Conservation (phyloP, 2,329 filamentous ascomycete species). For the Magnaporthiopsis rhizophila region DNA sequence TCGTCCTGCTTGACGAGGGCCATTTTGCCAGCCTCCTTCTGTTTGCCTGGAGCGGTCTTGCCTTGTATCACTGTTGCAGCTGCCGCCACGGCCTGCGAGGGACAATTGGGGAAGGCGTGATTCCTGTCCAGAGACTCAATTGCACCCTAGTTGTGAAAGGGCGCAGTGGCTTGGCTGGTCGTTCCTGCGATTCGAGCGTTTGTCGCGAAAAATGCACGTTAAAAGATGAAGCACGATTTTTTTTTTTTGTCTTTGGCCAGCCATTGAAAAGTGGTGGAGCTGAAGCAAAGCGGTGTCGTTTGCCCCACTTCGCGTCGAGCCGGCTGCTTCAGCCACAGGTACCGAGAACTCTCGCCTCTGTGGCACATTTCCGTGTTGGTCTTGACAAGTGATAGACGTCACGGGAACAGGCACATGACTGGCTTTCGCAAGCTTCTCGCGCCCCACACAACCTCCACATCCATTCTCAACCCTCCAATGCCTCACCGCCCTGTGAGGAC, state of each 20-base stretch:
- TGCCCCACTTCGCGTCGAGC: not conserved
- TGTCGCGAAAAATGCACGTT: constrained; percentile 2
- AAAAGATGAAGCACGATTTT: constrained; percentile 6
- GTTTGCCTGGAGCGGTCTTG: not conserved
- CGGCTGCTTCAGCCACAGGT: not conserved
- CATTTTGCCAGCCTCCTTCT: not conserved
- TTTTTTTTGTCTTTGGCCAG: constrained; percentile 6
- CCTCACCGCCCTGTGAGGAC: no score
- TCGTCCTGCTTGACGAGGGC: constrained; percentile 22
- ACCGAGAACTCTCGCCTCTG: not conserved
- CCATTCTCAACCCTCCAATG: no score
- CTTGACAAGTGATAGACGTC: not conserved
- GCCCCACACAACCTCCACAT: no score
- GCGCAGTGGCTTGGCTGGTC: constrained; percentile 5
- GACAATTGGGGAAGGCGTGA: constrained; percentile 2
- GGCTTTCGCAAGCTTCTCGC: not conserved
- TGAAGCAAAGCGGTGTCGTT: not conserved
- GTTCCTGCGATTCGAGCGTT: constrained; percentile 2
- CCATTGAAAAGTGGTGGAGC: constrained; percentile 7
- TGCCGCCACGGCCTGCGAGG: constrained; percentile 2
- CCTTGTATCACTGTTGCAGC: constrained; percentile 4
- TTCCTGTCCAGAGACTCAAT: constrained; percentile 7
- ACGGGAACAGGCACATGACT: not conserved
- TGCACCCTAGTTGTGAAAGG: constrained; percentile 1
- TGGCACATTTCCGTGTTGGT: not conserved